Evolutionary conservation across 2,329 filamentous ascomycete genomes (phyloP).

Genomic region (Hymenoscyphus fructigenus): DNA sequence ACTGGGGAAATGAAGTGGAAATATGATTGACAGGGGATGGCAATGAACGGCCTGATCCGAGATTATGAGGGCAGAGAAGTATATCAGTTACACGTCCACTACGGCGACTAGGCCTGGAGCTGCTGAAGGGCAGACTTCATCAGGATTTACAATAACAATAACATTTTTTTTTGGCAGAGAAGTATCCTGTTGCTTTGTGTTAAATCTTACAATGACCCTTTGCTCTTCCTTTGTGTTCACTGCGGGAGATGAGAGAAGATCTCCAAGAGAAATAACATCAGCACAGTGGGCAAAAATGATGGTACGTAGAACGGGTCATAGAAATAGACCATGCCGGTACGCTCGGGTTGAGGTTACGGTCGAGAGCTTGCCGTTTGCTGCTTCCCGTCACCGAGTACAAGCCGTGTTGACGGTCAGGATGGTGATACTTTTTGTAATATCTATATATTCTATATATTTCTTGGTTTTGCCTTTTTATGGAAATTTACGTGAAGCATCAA

Average conservation of each 20-base stretch:
- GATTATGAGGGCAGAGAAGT: background rate
- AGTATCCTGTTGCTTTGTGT: background rate
- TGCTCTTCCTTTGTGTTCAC: background rate
- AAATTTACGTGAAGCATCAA: too few relatives aligned
- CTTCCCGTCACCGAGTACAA: too few relatives aligned
- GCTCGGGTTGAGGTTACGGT: too few relatives aligned
- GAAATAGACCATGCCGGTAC: too few relatives aligned
- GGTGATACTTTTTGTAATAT: too few relatives aligned
- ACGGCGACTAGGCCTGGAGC: background rate
- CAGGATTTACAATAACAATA: background rate
- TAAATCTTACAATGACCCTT: background rate
- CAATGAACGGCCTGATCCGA: background rate
- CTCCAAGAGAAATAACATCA: too few relatives aligned
- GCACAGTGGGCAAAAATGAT: too few relatives aligned
- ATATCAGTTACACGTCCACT: background rate
- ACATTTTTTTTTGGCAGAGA: background rate
- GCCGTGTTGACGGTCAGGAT: too few relatives aligned
- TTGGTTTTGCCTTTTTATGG: too few relatives aligned
- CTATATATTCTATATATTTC: too few relatives aligned
- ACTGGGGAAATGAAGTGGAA: conserved; percentile 42
- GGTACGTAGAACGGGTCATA: too few relatives aligned
- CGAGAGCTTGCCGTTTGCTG: too few relatives aligned
- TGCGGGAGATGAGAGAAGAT: background rate
- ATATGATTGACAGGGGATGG: background rate
- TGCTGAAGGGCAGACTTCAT: background rate